phyloP scores from a whole-genome alignment of 2,329 filamentous ascomycete genomes.

The Aspergillus quadrilineatus region DNA sequence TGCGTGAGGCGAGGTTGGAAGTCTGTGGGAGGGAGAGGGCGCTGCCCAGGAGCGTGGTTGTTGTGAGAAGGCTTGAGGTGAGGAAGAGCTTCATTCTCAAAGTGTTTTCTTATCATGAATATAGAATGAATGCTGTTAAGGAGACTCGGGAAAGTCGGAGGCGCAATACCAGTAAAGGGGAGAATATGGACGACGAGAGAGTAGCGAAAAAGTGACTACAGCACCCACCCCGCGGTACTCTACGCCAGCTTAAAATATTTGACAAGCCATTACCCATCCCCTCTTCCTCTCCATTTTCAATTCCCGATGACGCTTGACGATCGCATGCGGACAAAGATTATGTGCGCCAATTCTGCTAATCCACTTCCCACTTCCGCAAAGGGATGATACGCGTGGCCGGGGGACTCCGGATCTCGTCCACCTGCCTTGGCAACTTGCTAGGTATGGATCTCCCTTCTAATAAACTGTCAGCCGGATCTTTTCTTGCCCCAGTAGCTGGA shows the following conservation, averaged over 20 bases:
- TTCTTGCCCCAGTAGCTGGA: background rate
- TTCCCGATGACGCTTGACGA: background rate
- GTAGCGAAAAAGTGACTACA: background rate
- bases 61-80: slow-evolving; percentile 19
- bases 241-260: background rate
- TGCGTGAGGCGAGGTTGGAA: slow-evolving; percentile 27
- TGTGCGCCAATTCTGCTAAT: background rate
- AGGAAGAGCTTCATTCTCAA: slow-evolving; percentile 32
- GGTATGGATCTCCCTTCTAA: background rate
- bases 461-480: background rate
- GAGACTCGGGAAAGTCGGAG: no score
- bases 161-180: background rate
- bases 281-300: background rate
- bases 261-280: background rate
- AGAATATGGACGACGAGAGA: background rate
- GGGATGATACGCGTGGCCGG: background rate
- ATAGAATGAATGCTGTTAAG: background rate
- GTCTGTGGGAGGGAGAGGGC: slow-evolving; percentile 28
- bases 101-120: background rate
- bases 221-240: background rate
- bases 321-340: background rate
- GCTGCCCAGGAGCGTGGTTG: slow-evolving; percentile 24
- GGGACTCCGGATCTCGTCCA: background rate
- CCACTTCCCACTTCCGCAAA: background rate
- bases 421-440: background rate